Percentiles rank a stretch among this genome's conserved stretches.
phyloP scores from a whole-genome alignment of 805 yeast species.

The Yarrowia keelungensis region DNA sequence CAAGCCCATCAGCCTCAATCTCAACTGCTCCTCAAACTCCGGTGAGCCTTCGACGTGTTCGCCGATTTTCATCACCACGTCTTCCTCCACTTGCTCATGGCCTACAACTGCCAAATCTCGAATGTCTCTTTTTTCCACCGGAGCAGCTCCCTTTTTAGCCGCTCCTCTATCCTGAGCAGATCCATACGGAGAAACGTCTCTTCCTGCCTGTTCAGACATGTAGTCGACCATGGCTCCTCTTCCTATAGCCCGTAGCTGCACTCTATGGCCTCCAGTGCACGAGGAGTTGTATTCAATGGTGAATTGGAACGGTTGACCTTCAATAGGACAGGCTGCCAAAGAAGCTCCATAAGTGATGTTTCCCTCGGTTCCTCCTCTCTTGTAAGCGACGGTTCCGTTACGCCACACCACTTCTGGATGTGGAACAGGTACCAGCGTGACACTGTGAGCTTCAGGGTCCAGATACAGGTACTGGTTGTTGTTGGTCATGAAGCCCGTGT shows the following conservation, averaged over 20 bases:
- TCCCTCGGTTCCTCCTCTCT: background rate
- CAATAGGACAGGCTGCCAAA: slow-evolving; percentile 14
- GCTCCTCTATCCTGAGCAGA: slow-evolving; percentile 7
- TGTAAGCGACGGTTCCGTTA: slow-evolving; percentile 26
- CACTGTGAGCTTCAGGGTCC: background rate
- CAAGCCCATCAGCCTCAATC: slow-evolving; percentile 24
- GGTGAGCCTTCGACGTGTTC: slow-evolving; percentile 6
- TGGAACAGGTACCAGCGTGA: background rate
- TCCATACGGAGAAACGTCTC: slow-evolving; percentile 4
- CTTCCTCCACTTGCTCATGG: too few species aligned
- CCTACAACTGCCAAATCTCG: background rate
- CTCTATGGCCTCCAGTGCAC: slow-evolving; percentile 12
- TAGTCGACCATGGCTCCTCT: background rate
- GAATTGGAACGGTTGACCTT: background rate
- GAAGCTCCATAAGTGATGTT: slow-evolving; percentile 18
- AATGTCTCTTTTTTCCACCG: background rate
- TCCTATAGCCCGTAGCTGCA: slow-evolving; percentile 14
- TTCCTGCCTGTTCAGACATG: background rate
- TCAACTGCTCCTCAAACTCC: slow-evolving; percentile 15
- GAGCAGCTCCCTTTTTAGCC: slow-evolving; percentile 2
- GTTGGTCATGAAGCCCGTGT: slow-evolving; percentile 11
- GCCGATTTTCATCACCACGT: background rate
- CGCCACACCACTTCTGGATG: slow-evolving; percentile 36
- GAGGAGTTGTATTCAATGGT: slow-evolving; percentile 22
- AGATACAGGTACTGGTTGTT: slow-evolving; percentile 5